phyloP scores from a whole-genome alignment of 2,329 filamentous ascomycete species.

The Ilyonectria sp. region DNA sequence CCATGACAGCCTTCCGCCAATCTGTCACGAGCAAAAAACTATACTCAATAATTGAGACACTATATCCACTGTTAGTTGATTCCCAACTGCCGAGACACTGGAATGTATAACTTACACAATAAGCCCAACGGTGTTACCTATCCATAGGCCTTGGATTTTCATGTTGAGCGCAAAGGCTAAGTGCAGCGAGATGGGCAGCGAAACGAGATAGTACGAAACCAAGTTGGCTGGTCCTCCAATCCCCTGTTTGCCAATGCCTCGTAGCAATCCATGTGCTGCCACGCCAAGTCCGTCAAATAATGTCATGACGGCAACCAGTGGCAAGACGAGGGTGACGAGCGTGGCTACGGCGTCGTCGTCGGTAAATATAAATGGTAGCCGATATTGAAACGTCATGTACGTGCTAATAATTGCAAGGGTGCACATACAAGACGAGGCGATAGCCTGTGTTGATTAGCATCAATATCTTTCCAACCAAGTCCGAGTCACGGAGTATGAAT shows the following conservation, averaged over 20 bases:
- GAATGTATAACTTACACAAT: neutral
- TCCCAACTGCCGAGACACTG: neutral
- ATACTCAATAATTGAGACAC: constrained; percentile 67
- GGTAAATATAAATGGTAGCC: constrained; percentile 85
- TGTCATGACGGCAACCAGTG: constrained; percentile 89
- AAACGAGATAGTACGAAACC: constrained; percentile 87
- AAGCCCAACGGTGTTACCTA: neutral
- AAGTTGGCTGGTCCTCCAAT: constrained; percentile 92
- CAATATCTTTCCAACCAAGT: constrained; percentile 46
- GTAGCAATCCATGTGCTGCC: constrained; percentile 86
- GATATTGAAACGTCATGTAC: constrained; percentile 56
- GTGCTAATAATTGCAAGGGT: neutral
- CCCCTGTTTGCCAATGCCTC: constrained; percentile 89
- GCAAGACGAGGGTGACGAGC: constrained; percentile 79
- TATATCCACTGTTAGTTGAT: constrained; percentile 43
- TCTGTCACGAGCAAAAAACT: constrained; percentile 66
- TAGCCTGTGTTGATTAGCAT: constrained; percentile 67
- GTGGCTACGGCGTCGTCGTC: constrained; percentile 77
- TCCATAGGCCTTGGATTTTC: constrained; percentile 87
- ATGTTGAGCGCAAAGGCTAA: constrained; percentile 83
- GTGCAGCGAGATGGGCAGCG: constrained; percentile 85
- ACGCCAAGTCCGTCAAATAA: constrained; percentile 87
- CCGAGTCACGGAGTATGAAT: constrained; percentile 55
- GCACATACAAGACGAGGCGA: constrained; percentile 65
- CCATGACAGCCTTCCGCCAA: constrained; percentile 67